phyloP scores from a whole-genome alignment of 495 filamentous ascomycete genomes.

The Penicillium samsonianum region DNA sequence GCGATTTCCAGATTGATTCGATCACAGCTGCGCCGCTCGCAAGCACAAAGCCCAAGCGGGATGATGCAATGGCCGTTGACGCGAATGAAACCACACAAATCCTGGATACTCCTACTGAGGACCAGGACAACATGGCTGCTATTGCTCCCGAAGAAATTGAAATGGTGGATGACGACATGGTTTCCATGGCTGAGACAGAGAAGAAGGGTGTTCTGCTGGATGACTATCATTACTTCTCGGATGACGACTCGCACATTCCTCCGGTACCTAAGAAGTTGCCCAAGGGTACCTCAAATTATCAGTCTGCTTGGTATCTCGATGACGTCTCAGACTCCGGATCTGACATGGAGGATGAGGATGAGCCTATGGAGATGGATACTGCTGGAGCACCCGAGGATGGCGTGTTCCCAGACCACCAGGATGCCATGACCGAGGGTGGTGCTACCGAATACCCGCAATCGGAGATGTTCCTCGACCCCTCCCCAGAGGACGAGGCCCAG shows the following conservation, averaged over 20 bases:
- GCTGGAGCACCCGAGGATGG: slow-evolving; percentile 71
- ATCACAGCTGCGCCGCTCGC: slow-evolving; percentile 71
- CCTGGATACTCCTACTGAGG: slow-evolving; percentile 68
- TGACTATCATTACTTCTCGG: slow-evolving; percentile 97
- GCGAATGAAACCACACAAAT: slow-evolving; percentile 48
- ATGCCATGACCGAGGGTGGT: slow-evolving; percentile 73
- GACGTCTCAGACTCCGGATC: slow-evolving; percentile 87
- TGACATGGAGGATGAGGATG: slow-evolving; percentile 69
- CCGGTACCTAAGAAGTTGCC: slow-evolving; percentile 72
- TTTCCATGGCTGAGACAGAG: slow-evolving; percentile 54
- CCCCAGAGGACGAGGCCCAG: slow-evolving; percentile 81
- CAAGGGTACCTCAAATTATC: slow-evolving; percentile 89
- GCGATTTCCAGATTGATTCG: slow-evolving; percentile 90
- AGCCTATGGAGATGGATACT: slow-evolving; percentile 52
- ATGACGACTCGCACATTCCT: slow-evolving; percentile 71
- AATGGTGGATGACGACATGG: slow-evolving; percentile 69
- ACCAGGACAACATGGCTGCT: slow-evolving; percentile 78
- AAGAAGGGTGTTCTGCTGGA: slow-evolving; percentile 86
- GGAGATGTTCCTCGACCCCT: slow-evolving; percentile 85
- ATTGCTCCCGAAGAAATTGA: slow-evolving; percentile 82
- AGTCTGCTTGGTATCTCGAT: slow-evolving; percentile 88
- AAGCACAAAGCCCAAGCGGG: slow-evolving; percentile 53
- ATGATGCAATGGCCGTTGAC: slow-evolving; percentile 73
- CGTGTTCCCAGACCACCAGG: slow-evolving; percentile 66
- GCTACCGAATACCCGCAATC: slow-evolving; percentile 87